These are phyloP conservation scores for Hypoxylon sp. DNA, from an alignment of 2,329 filamentous ascomycete genomes.

Conservation along the genomic window DNA sequence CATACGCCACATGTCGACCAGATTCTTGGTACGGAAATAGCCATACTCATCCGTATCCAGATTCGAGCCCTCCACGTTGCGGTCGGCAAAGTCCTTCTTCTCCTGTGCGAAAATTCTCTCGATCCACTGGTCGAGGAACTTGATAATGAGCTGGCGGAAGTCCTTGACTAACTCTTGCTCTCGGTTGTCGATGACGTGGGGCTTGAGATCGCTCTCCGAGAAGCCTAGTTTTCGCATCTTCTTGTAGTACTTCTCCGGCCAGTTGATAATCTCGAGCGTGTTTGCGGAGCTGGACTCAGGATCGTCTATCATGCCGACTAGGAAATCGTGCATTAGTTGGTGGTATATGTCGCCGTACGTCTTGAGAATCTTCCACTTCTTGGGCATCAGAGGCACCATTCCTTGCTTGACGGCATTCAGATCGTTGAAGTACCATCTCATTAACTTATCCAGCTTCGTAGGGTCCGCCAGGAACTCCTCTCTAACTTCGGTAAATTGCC, in stretches of 20 bases:
- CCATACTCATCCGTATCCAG: slow-evolving; percentile 90
- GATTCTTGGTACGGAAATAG: slow-evolving; percentile 90
- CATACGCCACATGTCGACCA: slow-evolving; percentile 98
- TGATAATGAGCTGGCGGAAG: slow-evolving; percentile 95
- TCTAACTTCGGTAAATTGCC: slow-evolving; percentile 79
- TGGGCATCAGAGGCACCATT: slow-evolving; percentile 92
- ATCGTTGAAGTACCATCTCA: slow-evolving; percentile 99
- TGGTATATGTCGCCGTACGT: slow-evolving; percentile 95
- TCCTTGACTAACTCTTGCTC: slow-evolving; percentile 92
- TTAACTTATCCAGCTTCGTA: slow-evolving; percentile 83
- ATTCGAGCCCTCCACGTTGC: slow-evolving; percentile 79
- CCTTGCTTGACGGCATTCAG: slow-evolving; percentile 94
- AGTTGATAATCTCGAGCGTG: slow-evolving; percentile 92
- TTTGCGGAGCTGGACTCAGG: slow-evolving; percentile 87
- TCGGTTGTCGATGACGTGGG: slow-evolving; percentile 91
- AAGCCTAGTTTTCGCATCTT: slow-evolving; percentile 95
- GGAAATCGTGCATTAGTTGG: slow-evolving; percentile 93
- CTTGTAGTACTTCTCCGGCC: slow-evolving; percentile 94
- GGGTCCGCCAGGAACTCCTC: slow-evolving; percentile 88
- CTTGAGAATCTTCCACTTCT: slow-evolving; percentile 95
- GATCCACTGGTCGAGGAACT: slow-evolving; percentile 97
- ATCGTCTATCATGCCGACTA: slow-evolving; percentile 86
- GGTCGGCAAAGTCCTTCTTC: slow-evolving; percentile 82
- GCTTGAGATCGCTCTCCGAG: slow-evolving; percentile 79
- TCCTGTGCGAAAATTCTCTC: slow-evolving; percentile 90